These are phyloP conservation scores for Rhododendron williamsianum DNA, from an alignment of 148 eudicot species.

Conservation along the genomic window DNA sequence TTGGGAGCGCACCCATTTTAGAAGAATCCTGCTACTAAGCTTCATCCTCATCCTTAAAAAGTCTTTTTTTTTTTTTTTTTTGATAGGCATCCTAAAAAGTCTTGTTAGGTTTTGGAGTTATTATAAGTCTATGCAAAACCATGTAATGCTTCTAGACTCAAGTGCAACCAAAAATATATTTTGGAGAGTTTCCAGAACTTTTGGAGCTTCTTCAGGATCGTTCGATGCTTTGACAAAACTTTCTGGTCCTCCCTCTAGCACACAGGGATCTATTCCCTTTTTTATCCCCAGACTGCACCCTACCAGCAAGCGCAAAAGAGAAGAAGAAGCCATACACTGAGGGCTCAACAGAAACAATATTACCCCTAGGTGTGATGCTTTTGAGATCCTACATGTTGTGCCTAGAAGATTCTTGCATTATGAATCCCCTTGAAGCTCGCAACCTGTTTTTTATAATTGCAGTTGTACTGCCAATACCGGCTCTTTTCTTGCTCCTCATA, in stretches of 20 bases:
- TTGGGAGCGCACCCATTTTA: too few relatives aligned
- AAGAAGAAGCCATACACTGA: not conserved
- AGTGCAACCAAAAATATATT: not conserved
- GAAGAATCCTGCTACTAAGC: too few relatives aligned
- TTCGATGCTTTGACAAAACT: not conserved
- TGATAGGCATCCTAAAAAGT: not conserved
- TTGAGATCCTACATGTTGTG: not conserved
- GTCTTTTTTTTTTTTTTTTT: too few relatives aligned
- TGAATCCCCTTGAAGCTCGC: not conserved
- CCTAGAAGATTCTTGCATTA: not conserved
- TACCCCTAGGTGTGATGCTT: not conserved
- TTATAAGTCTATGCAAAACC: not conserved
- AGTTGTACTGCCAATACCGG: not conserved
- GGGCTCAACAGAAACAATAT: not conserved
- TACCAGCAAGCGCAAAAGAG: not conserved
- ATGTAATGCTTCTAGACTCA: not conserved
- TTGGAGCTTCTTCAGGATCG: not conserved
- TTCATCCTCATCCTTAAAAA: not conserved
- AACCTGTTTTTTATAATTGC: not conserved
- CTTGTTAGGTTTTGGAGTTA: not conserved
- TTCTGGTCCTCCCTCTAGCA: not conserved
- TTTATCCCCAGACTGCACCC: not conserved
- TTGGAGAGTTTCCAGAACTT: not conserved
- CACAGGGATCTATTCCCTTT: not conserved
- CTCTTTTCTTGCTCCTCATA: not conserved